These are phyloP conservation scores for Cytospora piceicola DNA, from an alignment of 2,329 filamentous ascomycete genomes.

Conservation along the genomic window DNA sequence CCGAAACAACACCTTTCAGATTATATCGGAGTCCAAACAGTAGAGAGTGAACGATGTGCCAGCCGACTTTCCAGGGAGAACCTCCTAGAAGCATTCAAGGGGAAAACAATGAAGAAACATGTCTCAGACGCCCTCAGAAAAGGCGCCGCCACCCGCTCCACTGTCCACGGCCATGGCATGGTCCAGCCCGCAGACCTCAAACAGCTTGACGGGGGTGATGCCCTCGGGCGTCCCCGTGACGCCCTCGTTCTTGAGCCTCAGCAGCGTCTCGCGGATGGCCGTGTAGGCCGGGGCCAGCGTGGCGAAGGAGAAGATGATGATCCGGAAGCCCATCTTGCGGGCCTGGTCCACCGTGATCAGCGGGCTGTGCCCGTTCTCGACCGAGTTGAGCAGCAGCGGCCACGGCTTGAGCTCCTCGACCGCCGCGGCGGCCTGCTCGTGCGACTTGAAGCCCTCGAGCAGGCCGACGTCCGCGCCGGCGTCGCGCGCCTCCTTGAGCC, in stretches of 20 bases:
- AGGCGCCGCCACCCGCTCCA: conserved; percentile 32
- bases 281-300: conserved; percentile 52
- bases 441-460: conserved; percentile 51
- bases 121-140: conserved; percentile 23
- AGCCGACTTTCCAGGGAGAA: background rate
- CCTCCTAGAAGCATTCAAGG: background rate
- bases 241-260: conserved; percentile 44
- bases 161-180: conserved; percentile 54
- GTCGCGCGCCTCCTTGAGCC: conserved; percentile 50
- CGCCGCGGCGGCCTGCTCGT: conserved; percentile 43
- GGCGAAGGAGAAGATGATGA: conserved; percentile 61
- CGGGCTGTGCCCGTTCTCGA: conserved; percentile 60
- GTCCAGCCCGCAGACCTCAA: conserved; percentile 56
- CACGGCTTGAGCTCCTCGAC: conserved; percentile 52
- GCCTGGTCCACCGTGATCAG: conserved; percentile 57
- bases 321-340: conserved; percentile 57
- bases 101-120: background rate
- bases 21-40: background rate
- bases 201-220: conserved; percentile 48
- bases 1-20: background rate
- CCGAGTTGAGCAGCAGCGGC: conserved; percentile 61
- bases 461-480: conserved; percentile 58
- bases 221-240: conserved; percentile 45
- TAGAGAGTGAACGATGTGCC: background rate
- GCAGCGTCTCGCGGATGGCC: conserved; percentile 45